A percentile compares a stretch with the other conserved stretches of the same genome.
Evolutionary conservation across 306 rosid genomes (phyloP).

Genomic region (Notholithocarpus densiflorus): DNA sequence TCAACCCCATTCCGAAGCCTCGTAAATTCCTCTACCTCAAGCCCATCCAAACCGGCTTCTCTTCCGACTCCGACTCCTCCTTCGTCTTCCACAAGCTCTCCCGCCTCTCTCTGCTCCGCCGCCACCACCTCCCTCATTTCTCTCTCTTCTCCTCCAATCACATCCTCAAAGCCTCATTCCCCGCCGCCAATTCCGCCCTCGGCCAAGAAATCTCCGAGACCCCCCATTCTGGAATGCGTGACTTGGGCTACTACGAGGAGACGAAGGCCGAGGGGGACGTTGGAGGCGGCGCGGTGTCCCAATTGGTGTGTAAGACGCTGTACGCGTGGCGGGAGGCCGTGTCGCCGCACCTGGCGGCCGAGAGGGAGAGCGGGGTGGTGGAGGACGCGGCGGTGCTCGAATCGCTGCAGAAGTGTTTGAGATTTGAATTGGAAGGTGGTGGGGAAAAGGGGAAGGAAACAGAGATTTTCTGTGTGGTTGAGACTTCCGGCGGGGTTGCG

Average conservation of each 20-base stretch:
- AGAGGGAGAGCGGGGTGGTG: slow-evolving; percentile 59
- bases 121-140: background rate
- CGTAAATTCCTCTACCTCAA: slow-evolving; percentile 69
- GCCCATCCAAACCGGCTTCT: slow-evolving; percentile 90
- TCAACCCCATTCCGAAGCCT: slow-evolving; percentile 2
- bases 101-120: slow-evolving; percentile 40
- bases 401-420: slow-evolving; percentile 46
- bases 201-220: background rate
- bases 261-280: slow-evolving; percentile 23
- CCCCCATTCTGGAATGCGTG: slow-evolving; percentile 4
- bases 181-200: slow-evolving; percentile 20
- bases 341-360: slow-evolving; percentile 85
- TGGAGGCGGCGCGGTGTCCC: slow-evolving; percentile 20
- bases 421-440: slow-evolving; percentile 32
- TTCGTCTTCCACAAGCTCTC: slow-evolving; percentile 53
- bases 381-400: slow-evolving; percentile 51
- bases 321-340: slow-evolving; percentile 85
- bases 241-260: slow-evolving; percentile 27
- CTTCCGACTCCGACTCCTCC: slow-evolving; percentile 83
- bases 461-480: slow-evolving; percentile 63
- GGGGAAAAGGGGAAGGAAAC: slow-evolving; percentile 26
- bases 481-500: slow-evolving; percentile 93
- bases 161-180: slow-evolving; percentile 47
- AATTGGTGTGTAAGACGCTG: slow-evolving; percentile 76
- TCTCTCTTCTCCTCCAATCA: slow-evolving; percentile 54